Evolutionary conservation across 352 stramenopile species (phyloP).

Genomic region (Phytophthora pini): DNA sequence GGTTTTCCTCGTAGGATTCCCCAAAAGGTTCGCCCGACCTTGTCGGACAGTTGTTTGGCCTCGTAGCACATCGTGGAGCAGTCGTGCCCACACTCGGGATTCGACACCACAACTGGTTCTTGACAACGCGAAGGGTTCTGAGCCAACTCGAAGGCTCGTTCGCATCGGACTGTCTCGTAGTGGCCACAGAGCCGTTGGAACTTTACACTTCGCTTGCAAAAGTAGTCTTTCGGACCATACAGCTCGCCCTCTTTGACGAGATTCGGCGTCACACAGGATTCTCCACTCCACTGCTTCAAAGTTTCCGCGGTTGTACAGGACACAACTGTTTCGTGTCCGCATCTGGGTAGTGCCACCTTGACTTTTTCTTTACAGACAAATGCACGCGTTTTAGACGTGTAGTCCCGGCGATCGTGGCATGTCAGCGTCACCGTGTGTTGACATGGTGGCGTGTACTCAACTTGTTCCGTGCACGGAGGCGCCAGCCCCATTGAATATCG

Average conservation of each 20-base stretch:
- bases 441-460: constrained; percentile 72
- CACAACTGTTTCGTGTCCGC: constrained; percentile 59
- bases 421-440: constrained; percentile 64
- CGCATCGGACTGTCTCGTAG: constrained; percentile 56
- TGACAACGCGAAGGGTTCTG: constrained; percentile 49
- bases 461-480: constrained; percentile 58
- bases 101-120: constrained; percentile 50
- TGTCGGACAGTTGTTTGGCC: constrained; percentile 12
- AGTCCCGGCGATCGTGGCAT: constrained; percentile 62
- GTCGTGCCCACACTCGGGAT: constrained; percentile 78
- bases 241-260: constrained; percentile 61
- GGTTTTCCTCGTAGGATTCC: constrained; percentile 1
- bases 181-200: constrained; percentile 78
- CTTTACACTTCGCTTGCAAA: constrained; percentile 60
- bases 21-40: constrained; percentile 10
- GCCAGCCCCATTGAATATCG: constrained; percentile 45
- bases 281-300: constrained; percentile 61
- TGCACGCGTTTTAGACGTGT: constrained; percentile 22
- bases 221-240: constrained; percentile 78
- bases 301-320: constrained; percentile 53
- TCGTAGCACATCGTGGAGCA: constrained; percentile 64
- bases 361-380: constrained; percentile 72
- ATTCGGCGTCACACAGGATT: constrained; percentile 35
- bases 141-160: constrained; percentile 75
- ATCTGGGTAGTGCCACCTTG: constrained; percentile 61